Conservation (phyloP, 208 protist species). For the Trypanosoma brucei region DNA sequence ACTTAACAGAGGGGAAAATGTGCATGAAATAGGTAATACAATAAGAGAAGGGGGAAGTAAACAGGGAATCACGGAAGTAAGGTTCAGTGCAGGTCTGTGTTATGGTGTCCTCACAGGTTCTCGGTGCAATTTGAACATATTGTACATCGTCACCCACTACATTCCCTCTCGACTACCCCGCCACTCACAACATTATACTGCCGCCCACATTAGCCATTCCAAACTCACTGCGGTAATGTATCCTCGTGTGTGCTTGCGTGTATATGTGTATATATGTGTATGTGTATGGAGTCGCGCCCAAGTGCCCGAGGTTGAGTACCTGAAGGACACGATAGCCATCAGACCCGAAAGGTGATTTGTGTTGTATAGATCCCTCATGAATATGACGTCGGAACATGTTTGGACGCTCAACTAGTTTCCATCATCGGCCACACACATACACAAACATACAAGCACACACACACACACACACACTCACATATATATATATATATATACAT, state of each 20-base stretch:
- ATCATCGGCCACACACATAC: constrained; percentile 1
- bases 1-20: background rate
- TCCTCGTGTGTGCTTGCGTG: too few species aligned
- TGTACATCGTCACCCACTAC: background rate
- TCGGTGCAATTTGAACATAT: background rate
- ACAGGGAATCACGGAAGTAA: background rate
- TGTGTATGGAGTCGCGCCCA: too few species aligned
- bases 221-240: too few species aligned
- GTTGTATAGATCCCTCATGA: constrained; percentile 4
- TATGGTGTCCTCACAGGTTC: constrained; percentile 9
- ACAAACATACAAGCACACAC: too few species aligned
- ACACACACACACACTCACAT: too few species aligned
- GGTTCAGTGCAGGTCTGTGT: constrained; percentile 22
- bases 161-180: background rate
- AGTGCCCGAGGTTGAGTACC: too few species aligned
- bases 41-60: background rate
- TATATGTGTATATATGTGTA: too few species aligned
- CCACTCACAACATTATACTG: background rate
- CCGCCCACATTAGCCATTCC: too few species aligned
- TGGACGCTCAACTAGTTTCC: constrained; percentile 21
- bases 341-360: constrained; percentile 16
- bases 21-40: background rate
- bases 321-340: background rate
- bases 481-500: too few species aligned
- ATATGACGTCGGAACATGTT: constrained; percentile 1